A percentile compares a stretch with the other conserved stretches of the same genome.
Evolutionary conservation across 768 basidiomycete species (phyloP).

Genomic region (Cystoderma amianthinum): DNA sequence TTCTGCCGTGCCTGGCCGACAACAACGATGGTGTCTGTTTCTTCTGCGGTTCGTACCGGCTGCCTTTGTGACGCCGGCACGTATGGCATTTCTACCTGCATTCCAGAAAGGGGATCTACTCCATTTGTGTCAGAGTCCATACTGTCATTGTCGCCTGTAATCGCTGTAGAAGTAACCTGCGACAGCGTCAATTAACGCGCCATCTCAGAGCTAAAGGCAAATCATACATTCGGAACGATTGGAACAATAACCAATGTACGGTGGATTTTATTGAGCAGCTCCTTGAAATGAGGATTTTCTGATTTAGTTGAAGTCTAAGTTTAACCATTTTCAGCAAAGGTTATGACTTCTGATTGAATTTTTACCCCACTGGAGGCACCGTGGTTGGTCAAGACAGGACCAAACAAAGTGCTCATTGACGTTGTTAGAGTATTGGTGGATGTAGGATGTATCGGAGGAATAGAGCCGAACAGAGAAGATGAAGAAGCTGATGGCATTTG

Average conservation of each 20-base stretch:
- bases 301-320: too few relatives aligned
- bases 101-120: constrained; percentile 26
- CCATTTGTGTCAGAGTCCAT: constrained; percentile 11
- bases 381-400: background rate
- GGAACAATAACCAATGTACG: constrained; percentile 57
- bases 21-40: constrained; percentile 65
- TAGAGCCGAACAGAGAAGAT: too few relatives aligned
- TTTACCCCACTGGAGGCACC: background rate
- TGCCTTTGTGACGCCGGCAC: constrained; percentile 60
- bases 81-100: constrained; percentile 70
- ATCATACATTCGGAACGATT: constrained; percentile 34
- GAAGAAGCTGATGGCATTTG: too few relatives aligned
- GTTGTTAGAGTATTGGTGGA: too few relatives aligned
- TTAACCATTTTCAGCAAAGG: too few relatives aligned
- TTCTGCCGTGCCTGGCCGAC: constrained; percentile 61
- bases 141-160: background rate
- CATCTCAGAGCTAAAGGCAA: background rate
- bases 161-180: background rate
- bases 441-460: too few relatives aligned
- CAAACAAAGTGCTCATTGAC: background rate
- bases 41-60: constrained; percentile 32
- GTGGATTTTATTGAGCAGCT: constrained; percentile 62
- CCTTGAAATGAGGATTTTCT: constrained; percentile 34
- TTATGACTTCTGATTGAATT: too few relatives aligned
- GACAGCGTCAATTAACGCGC: background rate